Percentiles rank a stretch among this genome's conserved stretches.
These are phyloP conservation scores for Scedosporium apiospermum DNA, from an alignment of 2,329 filamentous ascomycete species.

Conservation along the genomic window DNA sequence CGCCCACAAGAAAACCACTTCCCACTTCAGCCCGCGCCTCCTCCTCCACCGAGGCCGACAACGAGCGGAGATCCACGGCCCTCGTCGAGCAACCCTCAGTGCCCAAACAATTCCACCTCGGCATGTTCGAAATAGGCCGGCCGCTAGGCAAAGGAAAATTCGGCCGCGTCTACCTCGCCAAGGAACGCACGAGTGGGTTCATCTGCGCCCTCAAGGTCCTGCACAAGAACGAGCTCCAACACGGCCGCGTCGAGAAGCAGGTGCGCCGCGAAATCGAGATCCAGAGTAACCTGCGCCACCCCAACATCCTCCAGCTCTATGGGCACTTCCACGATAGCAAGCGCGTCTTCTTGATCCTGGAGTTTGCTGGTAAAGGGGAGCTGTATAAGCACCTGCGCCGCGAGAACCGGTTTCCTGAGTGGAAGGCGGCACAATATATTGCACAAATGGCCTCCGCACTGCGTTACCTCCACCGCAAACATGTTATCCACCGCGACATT, in stretches of 20 bases:
- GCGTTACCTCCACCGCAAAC: slow-evolving; percentile 88
- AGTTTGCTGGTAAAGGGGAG: slow-evolving; percentile 79
- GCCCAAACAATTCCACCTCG: slow-evolving; percentile 68
- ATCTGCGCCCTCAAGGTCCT: slow-evolving; percentile 81
- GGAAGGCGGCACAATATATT: slow-evolving; percentile 79
- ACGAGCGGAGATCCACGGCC: slow-evolving; percentile 40
- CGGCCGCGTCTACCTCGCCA: slow-evolving; percentile 74
- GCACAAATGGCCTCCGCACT: slow-evolving; percentile 86
- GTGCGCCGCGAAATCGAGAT: slow-evolving; percentile 84
- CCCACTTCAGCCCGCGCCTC: slow-evolving; percentile 26
- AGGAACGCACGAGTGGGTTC: slow-evolving; percentile 69
- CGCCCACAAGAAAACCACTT: slow-evolving; percentile 42
- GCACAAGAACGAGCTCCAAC: slow-evolving; percentile 73
- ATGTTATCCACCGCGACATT: slow-evolving; percentile 95
- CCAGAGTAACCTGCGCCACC: slow-evolving; percentile 76
- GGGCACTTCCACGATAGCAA: slow-evolving; percentile 87
- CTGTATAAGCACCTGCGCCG: slow-evolving; percentile 78
- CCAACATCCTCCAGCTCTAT: slow-evolving; percentile 75
- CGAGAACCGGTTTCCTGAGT: slow-evolving; percentile 73
- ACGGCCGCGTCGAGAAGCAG: slow-evolving; percentile 74
- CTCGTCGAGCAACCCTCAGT: slow-evolving; percentile 47
- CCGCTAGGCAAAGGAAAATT: slow-evolving; percentile 84
- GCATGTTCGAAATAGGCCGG: slow-evolving; percentile 90
- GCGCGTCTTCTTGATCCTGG: slow-evolving; percentile 77
- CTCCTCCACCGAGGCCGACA: slow-evolving; percentile 34